Percentiles rank a stretch among this genome's conserved stretches.
These are phyloP conservation scores for Cunninghamia lanceolata DNA, from an alignment of 75 land plant genomes.

Conservation along the genomic window DNA sequence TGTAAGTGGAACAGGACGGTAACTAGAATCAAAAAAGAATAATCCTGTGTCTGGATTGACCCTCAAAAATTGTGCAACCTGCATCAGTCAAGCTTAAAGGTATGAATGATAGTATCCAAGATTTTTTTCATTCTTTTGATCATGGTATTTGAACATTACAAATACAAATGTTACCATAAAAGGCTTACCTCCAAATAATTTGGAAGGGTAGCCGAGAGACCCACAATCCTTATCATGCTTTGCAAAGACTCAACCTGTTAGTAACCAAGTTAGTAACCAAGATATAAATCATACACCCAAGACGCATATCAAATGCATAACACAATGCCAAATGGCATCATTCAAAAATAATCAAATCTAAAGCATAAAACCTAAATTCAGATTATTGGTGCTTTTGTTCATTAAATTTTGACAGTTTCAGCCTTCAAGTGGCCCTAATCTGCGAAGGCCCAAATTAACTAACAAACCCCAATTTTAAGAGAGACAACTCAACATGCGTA, in stretches of 20 bases:
- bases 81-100: background rate
- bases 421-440: background rate
- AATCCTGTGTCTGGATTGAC: slow-evolving; percentile 88
- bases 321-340: background rate
- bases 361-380: background rate
- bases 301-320: background rate
- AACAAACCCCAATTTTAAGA: background rate
- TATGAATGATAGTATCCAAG: background rate
- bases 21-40: slow-evolving; percentile 95
- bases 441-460: background rate
- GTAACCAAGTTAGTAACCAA: too few species aligned
- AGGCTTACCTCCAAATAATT: slow-evolving; percentile 80
- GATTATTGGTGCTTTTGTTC: background rate
- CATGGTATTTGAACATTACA: background rate
- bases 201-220: slow-evolving; percentile 96
- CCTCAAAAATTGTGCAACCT: slow-evolving; percentile 96
- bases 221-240: slow-evolving; percentile 96
- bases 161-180: background rate
- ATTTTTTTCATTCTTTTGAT: background rate
- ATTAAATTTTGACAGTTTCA: background rate
- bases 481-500: background rate
- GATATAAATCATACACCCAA: too few species aligned
- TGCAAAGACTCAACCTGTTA: slow-evolving; percentile 95
- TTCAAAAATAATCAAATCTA: background rate
- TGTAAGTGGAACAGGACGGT: slow-evolving; percentile 96